These are phyloP conservation scores for Spinellus fusiger DNA, from an alignment of 192 early-diverging fungal species.

Conservation along the genomic window DNA sequence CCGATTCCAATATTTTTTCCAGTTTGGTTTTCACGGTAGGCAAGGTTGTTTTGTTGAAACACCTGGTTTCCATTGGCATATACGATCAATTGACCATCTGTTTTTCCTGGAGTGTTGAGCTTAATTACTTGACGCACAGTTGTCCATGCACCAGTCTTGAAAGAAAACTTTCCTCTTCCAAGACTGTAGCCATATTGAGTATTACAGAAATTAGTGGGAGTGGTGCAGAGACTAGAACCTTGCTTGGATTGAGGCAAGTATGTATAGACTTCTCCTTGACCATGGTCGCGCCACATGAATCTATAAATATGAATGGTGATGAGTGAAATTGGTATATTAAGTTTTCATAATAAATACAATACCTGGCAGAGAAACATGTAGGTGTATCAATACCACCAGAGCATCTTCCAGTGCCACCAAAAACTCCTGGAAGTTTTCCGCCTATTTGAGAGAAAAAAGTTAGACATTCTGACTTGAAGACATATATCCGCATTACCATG, in stretches of 20 bases:
- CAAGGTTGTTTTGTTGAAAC: conserved; percentile 7
- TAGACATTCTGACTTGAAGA: neutral
- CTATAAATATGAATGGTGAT: neutral
- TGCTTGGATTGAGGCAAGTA: conserved; percentile 27
- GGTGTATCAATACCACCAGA: conserved; percentile 39
- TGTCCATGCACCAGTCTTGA: conserved; percentile 38
- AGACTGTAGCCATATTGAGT: conserved; percentile 43
- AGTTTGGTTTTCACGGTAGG: neutral
- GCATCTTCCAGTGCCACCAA: conserved; percentile 42
- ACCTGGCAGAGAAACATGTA: conserved; percentile 50
- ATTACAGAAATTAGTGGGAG: conserved; percentile 41
- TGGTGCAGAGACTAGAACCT: conserved; percentile 17
- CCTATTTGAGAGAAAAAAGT: conserved; percentile 19
- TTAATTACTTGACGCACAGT: conserved; percentile 33
- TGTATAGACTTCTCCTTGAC: conserved; percentile 47
- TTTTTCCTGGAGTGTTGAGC: conserved; percentile 18
- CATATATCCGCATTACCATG: conserved; percentile 23
- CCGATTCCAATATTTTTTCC: conserved; percentile 14
- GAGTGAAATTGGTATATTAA: neutral
- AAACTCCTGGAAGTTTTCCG: conserved; percentile 53
- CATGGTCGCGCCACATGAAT: conserved; percentile 40
- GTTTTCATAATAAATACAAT: too few relatives aligned
- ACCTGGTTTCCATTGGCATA: conserved; percentile 11
- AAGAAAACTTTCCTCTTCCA: conserved; percentile 43
- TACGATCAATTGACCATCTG: conserved; percentile 10